Evolutionary conservation across 2,329 filamentous ascomycete species (phyloP), one percentile per base, ranked within the genome.

Genomic region (Cylindrodendrum hubeiense): DNA sequence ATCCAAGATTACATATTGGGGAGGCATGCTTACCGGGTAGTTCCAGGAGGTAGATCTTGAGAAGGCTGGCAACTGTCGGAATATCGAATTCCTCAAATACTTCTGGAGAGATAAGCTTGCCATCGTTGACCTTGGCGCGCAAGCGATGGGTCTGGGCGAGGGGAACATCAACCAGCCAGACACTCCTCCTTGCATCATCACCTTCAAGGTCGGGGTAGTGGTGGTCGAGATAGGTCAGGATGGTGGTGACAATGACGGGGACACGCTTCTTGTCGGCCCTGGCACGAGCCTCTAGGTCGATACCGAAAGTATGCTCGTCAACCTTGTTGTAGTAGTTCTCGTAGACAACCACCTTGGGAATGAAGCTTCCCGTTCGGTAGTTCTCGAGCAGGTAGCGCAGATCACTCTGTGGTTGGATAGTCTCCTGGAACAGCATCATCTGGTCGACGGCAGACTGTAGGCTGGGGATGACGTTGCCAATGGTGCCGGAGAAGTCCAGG

Each of bases 321-420:
- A 98, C 94, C 70, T 93, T 94, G 80, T 98, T 98, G 84, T 99
- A 99, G 82, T 99, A 99, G 79, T 98, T 99, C 82, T 99, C 96
- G 80, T 99, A 99, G 4, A 94, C 92, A 50, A 94, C 90, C 28
- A 98, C 95, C 75, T 89, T 95, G 9, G 96, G 96, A 55, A 94
- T 89, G 78, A 97, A 99, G 70, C 91, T 93, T 68, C 96, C 96
- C 7, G 96, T 99, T 68, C 95, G 91, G 81, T 99, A 99, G 78
- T 95, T 99, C 82, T 99, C 96, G 49, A 99, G 86, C 65, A 99
- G 87, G 79, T 98, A 99, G 68, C 96, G 89, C 71, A 99, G 83
- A 79, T 99, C 96, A 41, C 93, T 93, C 51, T 90, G 79, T 6
- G 96, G 96, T 79, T 98, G 96, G n/a, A 99, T 93, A 0, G 96